Conservation (phyloP, 1,284 basidiomycete species). For the Earliella scabrosa region DNA sequence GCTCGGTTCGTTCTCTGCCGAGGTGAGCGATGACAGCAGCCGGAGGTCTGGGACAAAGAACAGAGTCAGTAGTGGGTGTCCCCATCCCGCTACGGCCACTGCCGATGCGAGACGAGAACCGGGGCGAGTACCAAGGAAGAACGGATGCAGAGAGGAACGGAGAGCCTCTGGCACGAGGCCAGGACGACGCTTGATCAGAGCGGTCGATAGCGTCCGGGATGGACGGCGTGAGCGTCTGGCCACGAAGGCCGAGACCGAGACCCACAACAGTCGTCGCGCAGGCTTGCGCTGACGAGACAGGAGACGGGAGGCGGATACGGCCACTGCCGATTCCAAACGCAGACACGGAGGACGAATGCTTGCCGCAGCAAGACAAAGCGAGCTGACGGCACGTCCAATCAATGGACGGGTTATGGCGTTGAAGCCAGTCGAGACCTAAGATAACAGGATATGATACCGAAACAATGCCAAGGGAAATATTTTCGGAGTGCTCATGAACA, state of each 20-base stretch:
- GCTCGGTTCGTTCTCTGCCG: background rate
- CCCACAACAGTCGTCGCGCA: background rate
- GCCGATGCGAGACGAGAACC: too few relatives aligned
- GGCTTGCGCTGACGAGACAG: background rate
- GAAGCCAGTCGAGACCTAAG: constrained; percentile 29
- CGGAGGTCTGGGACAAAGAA: too few relatives aligned
- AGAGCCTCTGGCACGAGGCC: constrained; percentile 2
- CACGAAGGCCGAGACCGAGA: constrained; percentile 15
- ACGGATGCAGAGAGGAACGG: constrained; percentile 3
- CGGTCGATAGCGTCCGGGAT: background rate
- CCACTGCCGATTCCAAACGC: background rate
- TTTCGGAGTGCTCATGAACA: constrained; percentile 30
- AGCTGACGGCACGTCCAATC: constrained; percentile 21
- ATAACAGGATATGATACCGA: constrained; percentile 27
- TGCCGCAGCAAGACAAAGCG: constrained; percentile 34
- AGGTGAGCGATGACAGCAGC: too few relatives aligned
- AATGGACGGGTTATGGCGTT: constrained; percentile 28
- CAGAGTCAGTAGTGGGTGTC: too few relatives aligned
- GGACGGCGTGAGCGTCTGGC: constrained; percentile 2
- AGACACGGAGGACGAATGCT: background rate
- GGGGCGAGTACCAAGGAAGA: too few relatives aligned
- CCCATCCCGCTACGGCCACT: too few relatives aligned
- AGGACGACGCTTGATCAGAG: constrained; percentile 7
- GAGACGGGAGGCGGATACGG: background rate
- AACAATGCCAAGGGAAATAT: constrained; percentile 21